Percentiles rank a stretch among this genome's conserved stretches.
Evolutionary conservation across 805 yeast genomes (phyloP).

Genomic region (Priceomyces melissophilus): DNA sequence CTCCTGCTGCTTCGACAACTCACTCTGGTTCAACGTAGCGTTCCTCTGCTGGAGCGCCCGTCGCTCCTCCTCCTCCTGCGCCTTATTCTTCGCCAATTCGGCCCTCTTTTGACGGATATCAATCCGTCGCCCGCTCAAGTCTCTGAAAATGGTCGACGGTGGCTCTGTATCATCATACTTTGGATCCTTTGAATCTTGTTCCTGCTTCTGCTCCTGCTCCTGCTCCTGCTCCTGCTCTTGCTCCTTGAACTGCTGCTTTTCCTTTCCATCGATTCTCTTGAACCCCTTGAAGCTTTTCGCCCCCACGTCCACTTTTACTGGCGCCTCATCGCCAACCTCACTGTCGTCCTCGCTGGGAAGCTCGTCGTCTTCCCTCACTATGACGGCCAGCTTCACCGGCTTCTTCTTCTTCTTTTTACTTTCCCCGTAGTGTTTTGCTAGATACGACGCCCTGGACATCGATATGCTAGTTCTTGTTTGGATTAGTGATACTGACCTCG

Average conservation of each 20-base stretch:
- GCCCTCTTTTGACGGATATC: slow-evolving; percentile 32
- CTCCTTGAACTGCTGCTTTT: neutral
- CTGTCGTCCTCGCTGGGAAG: slow-evolving; percentile 5
- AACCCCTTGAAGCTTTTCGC: slow-evolving; percentile 26
- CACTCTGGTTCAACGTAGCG: slow-evolving; percentile 33
- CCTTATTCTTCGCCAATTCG: slow-evolving; percentile 16
- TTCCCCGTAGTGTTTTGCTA: slow-evolving; percentile 25
- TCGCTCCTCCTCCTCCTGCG: slow-evolving; percentile 8
- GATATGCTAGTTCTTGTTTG: neutral
- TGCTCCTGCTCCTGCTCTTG: neutral
- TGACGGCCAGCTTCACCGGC: slow-evolving; percentile 11
- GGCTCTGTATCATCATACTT: too few species aligned
- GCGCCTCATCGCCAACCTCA: slow-evolving; percentile 18
- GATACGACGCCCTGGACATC: slow-evolving; percentile 29
- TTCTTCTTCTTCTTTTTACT: slow-evolving; percentile 14
- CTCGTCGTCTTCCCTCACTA: slow-evolving; percentile 1
- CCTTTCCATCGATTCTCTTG: slow-evolving; percentile 33
- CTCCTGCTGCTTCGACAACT: slow-evolving; percentile 34
- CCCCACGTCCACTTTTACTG: slow-evolving; percentile 18
- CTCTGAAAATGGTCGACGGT: slow-evolving; percentile 53
- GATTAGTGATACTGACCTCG: too few species aligned
- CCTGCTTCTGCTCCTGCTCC: slow-evolving; percentile 1
- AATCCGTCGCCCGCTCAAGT: slow-evolving; percentile 53
- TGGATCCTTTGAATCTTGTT: too few species aligned
- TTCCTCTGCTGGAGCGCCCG: slow-evolving; percentile 20